Evolutionary conservation across 1,284 basidiomycete species (phyloP).

Genomic region (Takashimella tepidaria): DNA sequence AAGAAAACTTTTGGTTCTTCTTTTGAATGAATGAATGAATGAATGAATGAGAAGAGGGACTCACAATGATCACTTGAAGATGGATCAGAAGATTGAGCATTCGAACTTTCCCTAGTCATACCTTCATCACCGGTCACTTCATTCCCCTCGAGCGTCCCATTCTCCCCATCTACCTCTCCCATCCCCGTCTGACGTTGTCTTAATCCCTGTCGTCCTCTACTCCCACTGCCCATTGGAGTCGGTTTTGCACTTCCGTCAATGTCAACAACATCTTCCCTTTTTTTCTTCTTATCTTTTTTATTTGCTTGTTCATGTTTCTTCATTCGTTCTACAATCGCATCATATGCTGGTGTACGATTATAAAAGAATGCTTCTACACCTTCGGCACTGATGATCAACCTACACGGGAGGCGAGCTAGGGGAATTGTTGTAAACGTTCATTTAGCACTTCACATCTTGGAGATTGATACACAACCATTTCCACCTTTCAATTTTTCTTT

Average conservation of each 20-base stretch:
- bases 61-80: neutral
- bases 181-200: neutral
- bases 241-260: neutral
- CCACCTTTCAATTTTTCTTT: no score
- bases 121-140: no score
- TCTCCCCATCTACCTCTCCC: no score
- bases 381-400: slow-evolving; percentile 69
- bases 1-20: neutral
- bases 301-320: slow-evolving; percentile 48
- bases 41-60: neutral
- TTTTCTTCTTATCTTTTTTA: slow-evolving; percentile 2
- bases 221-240: neutral
- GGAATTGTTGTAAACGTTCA: no score
- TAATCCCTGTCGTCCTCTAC: neutral
- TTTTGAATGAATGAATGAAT: no score
- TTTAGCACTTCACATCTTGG: no score
- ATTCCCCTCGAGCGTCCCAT: no score
- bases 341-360: slow-evolving; percentile 80
- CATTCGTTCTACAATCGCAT: slow-evolving; percentile 74
- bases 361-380: slow-evolving; percentile 88
- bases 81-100: neutral
- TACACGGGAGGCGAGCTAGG: slow-evolving; percentile 57
- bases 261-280: neutral
- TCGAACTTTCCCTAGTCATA: neutral
- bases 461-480: no score